Base-by-base conservation (phyloP, 1,284 basidiomycete species). In the Ceratobasidium sp. region DNA sequence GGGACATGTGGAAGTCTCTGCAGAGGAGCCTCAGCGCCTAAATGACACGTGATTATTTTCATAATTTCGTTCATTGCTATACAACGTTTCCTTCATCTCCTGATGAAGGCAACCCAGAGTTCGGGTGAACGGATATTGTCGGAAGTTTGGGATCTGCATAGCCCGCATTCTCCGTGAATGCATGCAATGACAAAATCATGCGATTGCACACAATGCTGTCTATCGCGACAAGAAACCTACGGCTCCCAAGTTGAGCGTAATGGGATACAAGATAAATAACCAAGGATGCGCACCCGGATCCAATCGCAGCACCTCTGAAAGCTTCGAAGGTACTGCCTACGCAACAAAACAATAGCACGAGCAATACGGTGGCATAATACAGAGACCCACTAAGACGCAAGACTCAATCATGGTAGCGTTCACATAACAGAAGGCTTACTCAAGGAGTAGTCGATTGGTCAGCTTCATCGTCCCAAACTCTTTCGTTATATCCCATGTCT, bases 141-240 rank as follows among this genome's bases (percentile, higher is more conserved):
- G 28, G 52, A 32, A 55, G 12, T 9, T 32, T 34, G 2, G 10
- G 52, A 32, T 32, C 5, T 26, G 8, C 2, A 1, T 3, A 10
- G 9, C 18, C 30, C 41, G 14, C 28, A 36, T 46, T 18, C 16
- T 61, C 36, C n/a, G 39, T 61, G 23, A 61, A 61, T 10, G 30
- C 21, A 61, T 61, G 59, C 26, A 61, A 18, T 1, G 39, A 61
- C 39, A 61, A 16, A 30, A 61, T 45, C 59, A 61, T 61, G 23
- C 59, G 59, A 32, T 45, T 61, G 14, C 59, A 61, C 59, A 61
- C 46, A 18, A 61, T 10, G 59, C 59, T 61, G 23, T 45, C 46
- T 26, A 46, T 45, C 18, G 59, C 23, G 23, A 61, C 59, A 3
- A 61, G 39, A 61, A 61, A 46, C 39, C 59, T 61, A 34, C n/a